A percentile compares a stretch with the other conserved stretches of the same genome.
These are phyloP conservation scores for Penicillium sp. DNA, from an alignment of 2,329 filamentous ascomycete genomes.

Conservation along the genomic window DNA sequence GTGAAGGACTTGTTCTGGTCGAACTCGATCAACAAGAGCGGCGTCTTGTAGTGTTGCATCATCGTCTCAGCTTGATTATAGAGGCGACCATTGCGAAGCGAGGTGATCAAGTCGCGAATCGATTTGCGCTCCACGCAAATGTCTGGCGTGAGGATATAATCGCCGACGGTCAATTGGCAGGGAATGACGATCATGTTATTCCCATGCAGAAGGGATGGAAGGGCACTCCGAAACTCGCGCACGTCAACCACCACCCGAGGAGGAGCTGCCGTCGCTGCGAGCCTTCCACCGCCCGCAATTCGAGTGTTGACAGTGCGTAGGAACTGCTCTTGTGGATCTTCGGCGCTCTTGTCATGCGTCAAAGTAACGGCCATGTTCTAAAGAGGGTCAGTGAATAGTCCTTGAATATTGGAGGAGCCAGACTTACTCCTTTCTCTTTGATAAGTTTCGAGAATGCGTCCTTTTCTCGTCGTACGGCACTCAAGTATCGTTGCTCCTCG, in stretches of 20 bases:
- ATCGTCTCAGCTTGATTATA: constrained; percentile 93
- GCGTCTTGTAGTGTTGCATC: constrained; percentile 86
- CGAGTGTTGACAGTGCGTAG: constrained; percentile 94
- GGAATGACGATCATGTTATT: constrained; percentile 86
- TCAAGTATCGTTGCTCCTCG: constrained; percentile 91
- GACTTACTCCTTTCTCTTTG: constrained; percentile 74
- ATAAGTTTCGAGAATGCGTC: constrained; percentile 94
- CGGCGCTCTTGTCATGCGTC: constrained; percentile 69
- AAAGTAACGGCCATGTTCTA: constrained; percentile 84
- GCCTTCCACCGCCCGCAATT: constrained; percentile 87
- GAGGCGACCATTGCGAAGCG: constrained; percentile 86
- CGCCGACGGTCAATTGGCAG: constrained; percentile 93
- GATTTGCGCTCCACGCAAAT: constrained; percentile 96
- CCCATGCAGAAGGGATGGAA: constrained; percentile 88
- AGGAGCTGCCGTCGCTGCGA: constrained; percentile 80
- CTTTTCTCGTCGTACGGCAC: constrained; percentile 88
- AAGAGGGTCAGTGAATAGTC: constrained; percentile 14
- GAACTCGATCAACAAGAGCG: constrained; percentile 95
- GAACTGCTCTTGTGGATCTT: constrained; percentile 88
- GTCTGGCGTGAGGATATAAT: constrained; percentile 88
- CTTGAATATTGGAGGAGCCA: neutral
- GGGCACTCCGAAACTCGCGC: constrained; percentile 89
- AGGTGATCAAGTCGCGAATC: constrained; percentile 85
- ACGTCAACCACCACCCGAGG: constrained; percentile 93
- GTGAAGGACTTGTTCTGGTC: constrained; percentile 97